Evolutionary conservation across 495 filamentous ascomycete species (phyloP), one percentile per base, ranked within the genome.

Genomic region (Letharia columbiana): DNA sequence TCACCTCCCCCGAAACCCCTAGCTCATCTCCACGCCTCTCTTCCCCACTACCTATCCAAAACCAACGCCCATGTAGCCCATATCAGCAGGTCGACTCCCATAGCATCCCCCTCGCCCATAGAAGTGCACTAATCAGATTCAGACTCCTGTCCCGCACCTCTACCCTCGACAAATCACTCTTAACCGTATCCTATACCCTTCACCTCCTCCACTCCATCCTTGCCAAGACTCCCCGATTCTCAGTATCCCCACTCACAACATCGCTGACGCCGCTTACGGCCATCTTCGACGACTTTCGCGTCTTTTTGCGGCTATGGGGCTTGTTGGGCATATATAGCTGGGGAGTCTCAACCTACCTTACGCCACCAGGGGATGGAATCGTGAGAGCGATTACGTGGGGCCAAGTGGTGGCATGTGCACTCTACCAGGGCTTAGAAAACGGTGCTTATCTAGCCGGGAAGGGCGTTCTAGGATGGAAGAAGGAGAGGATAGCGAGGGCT

Each of bases 351-450:
- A 81, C 86, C 0, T 70, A 87, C 4, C 75, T 77, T 57, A 72
- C 72, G 4, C 83, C 84, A 2, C 83, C 82, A 10, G 50, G 73
- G 0, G 77, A 85, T 69, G 72, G 64, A 56, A 59, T 82, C 52
- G 67, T 84, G 64, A 71, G 77, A 71, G 67, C 71, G 23, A 73
- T 96, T 28, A 84, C 84, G 17, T 83, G 83, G 70, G 74, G 83
- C n/a, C 90, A 96, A 71, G 81, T 96, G 12, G 59, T 79, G 13
- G 81, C 81, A 23, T 89, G 87, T 73, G 73, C 87, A 18, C 68
- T 81, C 7, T 92, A 88, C 78, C 93, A 97, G 75, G 73, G 80
- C 13, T 81, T 96, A 41, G 93, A 98, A 80, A 96, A 96, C 75
- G 85, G 81, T 9, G 89, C 87, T 12, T 96, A 89, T 77, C 81